Base-by-base conservation (phyloP, 2,329 filamentous ascomycete genomes). In the Epichloe hybrida region DNA sequence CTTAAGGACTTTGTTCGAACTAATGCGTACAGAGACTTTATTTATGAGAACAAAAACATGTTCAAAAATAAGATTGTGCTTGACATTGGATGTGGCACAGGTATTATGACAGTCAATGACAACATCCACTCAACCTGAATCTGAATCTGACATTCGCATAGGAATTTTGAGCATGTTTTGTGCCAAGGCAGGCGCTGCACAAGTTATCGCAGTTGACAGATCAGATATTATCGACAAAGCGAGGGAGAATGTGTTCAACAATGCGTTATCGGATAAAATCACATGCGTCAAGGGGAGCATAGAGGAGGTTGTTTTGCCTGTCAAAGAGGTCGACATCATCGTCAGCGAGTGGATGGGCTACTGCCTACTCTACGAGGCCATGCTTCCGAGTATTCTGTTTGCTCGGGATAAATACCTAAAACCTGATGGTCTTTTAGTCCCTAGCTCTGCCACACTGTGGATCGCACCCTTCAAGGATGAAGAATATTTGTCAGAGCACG, bases 271-370 rank as follows among this genome's bases (percentile, higher is more conserved):
- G 27, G 74, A 83, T 59, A 74, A 76, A 23, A 88, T 97, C 61
- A 88, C 83, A 42, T 88, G 86, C 59, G 72, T 95, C 46, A 80
- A 83, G 56, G 90, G 91, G 38, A 87, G 88, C 61, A 86, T 96
- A 54, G 91, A 97, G 66, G 89, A 96, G 57, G 86, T 95, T 50
- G 74, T 69, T 51, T 75, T 89, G 21, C 89, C 86, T 1, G 83
- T 91, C 7, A 74, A 81, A 50, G 74, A 90, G 61, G 90, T 96
- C 44, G 91, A 97, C 68, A 84, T 97, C 61, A 95, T 97, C 63
- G 84, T 97, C 54, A 94, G 87, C 53, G 90, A 97, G 67, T 97
- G 90, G 90, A 97, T 97, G 90, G 90, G 90, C 34, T 97, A 97
- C 65, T 87, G 84, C 56, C 76, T 96, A 17, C 76, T 96, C 5